Evolutionary conservation across 495 filamentous ascomycete genomes (phyloP).

Genomic region (Chaetomidium leptoderma): DNA sequence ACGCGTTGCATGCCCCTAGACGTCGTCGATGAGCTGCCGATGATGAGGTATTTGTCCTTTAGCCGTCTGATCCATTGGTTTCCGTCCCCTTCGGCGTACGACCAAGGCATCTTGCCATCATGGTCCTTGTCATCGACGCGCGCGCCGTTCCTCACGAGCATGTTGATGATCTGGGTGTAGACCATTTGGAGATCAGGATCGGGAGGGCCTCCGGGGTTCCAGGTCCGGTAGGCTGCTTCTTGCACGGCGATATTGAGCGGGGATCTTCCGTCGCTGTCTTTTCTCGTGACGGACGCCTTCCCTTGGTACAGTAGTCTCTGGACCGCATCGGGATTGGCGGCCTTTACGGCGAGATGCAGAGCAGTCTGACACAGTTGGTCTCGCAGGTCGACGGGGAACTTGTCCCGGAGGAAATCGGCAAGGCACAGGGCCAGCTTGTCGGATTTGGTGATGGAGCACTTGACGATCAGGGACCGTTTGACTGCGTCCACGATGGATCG

Average conservation of each 20-base stretch:
- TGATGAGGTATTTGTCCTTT: conserved; percentile 17
- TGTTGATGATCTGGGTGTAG: conserved; percentile 17
- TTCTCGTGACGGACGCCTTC: conserved; percentile 13
- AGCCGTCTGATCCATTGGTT: conserved; percentile 17
- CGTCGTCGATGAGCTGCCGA: conserved; percentile 16
- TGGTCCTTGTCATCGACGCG: conserved; percentile 14
- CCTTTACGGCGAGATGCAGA: conserved; percentile 11
- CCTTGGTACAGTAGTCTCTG: conserved; percentile 13
- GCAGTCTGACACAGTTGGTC: conserved; percentile 13
- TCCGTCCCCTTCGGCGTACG: conserved; percentile 8
- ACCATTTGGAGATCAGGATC: conserved; percentile 9
- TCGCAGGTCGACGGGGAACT: conserved; percentile 8
- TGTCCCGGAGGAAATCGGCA: conserved; percentile 10
- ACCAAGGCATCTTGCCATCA: conserved; percentile 9
- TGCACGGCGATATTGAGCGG: conserved; percentile 16
- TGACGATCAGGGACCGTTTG: conserved; percentile 13
- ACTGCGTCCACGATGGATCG: conserved; percentile 12
- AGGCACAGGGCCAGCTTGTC: conserved; percentile 4
- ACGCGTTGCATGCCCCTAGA: neutral
- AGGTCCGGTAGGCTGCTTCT: conserved; percentile 6
- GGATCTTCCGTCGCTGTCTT: conserved; percentile 12
- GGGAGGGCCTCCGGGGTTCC: neutral
- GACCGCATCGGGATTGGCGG: conserved; percentile 13
- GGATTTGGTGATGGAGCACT: conserved; percentile 3
- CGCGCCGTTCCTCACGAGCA: conserved; percentile 15